Percentiles rank a stretch among this genome's conserved stretches.
Conservation (phyloP, 2,329 filamentous ascomycete genomes). For the Fusarium sp. region DNA sequence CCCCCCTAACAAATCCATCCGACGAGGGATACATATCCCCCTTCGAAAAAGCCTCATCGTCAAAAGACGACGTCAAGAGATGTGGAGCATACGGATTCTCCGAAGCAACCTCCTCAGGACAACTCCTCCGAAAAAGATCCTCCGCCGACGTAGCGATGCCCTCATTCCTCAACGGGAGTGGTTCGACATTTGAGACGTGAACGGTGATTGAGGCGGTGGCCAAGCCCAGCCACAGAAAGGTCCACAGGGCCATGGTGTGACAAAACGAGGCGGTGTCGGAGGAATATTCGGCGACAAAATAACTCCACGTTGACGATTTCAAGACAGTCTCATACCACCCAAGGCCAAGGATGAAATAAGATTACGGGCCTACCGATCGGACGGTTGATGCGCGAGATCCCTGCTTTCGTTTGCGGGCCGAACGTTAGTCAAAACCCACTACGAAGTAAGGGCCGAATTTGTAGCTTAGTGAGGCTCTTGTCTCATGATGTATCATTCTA, state of each 20-base stretch:
- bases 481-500: conserved; percentile 11
- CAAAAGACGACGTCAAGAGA: conserved; percentile 50
- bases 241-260: conserved; percentile 8
- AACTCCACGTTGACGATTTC: neutral
- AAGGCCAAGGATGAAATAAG: conserved; percentile 6
- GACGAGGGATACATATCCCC: conserved; percentile 50
- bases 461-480: neutral
- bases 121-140: conserved; percentile 51
- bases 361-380: conserved; percentile 30
- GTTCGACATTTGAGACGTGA: conserved; percentile 45
- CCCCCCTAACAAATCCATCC: conserved; percentile 59
- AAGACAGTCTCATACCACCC: neutral
- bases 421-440: too few relatives aligned
- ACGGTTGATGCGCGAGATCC: conserved; percentile 12
- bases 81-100: conserved; percentile 40
- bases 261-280: neutral
- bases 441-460: conserved; percentile 3
- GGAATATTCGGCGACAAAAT: conserved; percentile 1
- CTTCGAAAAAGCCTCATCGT: conserved; percentile 24
- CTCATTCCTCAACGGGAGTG: conserved; percentile 43
- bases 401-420: conserved; percentile 1
- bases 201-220: conserved; percentile 46
- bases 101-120: conserved; percentile 50
- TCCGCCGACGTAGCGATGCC: conserved; percentile 45
- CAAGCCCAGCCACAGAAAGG: conserved; percentile 29